Evolutionary conservation across 805 yeast genomes (phyloP), one percentile per base, ranked within the genome.

Genomic region (Yarrowia sp.): DNA sequence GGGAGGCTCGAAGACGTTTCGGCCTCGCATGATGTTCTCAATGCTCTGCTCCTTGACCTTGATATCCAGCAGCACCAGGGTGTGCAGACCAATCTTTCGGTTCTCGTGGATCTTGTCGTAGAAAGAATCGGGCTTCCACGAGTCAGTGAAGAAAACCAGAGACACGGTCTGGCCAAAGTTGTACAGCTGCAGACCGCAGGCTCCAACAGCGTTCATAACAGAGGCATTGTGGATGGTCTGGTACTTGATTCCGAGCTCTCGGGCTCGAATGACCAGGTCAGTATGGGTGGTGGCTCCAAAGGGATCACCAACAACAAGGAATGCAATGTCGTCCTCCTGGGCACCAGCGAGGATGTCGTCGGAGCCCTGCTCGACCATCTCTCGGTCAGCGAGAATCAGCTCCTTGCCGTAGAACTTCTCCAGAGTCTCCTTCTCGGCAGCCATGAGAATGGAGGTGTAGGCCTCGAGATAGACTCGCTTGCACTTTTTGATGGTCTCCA

Each of bases 251-350:
- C 85, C 85, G 67, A 86, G 80, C 75, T 89, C 97, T 70, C 96
- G 84, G 48, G 99, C 98, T 72, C 99, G 82, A 67, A 93, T 83
- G 45, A 92, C 90, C 68, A 93, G 81, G 78, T 95, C 99, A 0
- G 98, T 91, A 77, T 93, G 99, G 0, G 99, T 93, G 4, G 99
- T 93, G 36, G 99, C 99, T 38, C 99, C 99, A 73, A 91, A 93
- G 38, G 93, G 96, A 75, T 93, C 99, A 39, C 99, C 99, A 32
- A 93, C 99, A 18, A 95, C 99, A 68, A 95, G 80, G 70, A 93
- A 92, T 0, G 98, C 98, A 74, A 93, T 83, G 74, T 95, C 97
- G 65, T 88, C 93, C 22, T 77, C 80, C 36, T 88, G 84, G 1
- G 96, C 97, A 67, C 84, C 86, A 18, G 79, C 88, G 68, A 93